Evolutionary conservation across 495 filamentous ascomycete genomes (phyloP).

Genomic region (Elaphomyces granulatus): DNA sequence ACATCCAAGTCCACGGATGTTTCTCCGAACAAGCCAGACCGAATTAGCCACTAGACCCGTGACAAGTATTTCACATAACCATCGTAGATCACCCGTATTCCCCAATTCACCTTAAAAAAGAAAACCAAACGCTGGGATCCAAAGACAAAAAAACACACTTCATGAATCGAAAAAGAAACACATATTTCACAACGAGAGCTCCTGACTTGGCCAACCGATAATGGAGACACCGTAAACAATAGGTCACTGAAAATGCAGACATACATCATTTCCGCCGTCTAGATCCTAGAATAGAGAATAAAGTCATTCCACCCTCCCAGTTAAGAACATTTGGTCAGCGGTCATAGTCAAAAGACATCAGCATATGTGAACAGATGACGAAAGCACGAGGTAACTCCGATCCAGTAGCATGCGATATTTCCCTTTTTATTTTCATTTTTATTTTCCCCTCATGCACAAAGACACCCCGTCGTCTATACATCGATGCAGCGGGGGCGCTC

Average conservation of each 20-base stretch:
- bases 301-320: conserved; percentile 30
- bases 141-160: conserved; percentile 14
- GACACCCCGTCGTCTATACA: conserved; percentile 34
- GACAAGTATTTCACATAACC: conserved; percentile 22
- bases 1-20: conserved; percentile 30
- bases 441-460: no score
- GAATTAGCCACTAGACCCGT: conserved; percentile 19
- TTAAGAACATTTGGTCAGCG: no score
- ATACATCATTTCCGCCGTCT: conserved; percentile 42
- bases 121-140: conserved; percentile 17
- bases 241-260: conserved; percentile 33
- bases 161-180: conserved; percentile 5
- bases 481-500: conserved; percentile 20
- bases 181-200: no score
- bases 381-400: conserved; percentile 5
- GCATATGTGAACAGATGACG: no score
- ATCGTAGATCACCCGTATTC: conserved; percentile 24
- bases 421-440: no score
- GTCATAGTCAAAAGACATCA: no score
- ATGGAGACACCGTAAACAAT: conserved; percentile 9
- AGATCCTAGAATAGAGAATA: conserved; percentile 31
- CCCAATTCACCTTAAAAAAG: conserved; percentile 30
- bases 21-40: conserved; percentile 24
- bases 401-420: no score
- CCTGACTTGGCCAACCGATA: neutral